These are phyloP conservation scores for Puccinellia tenuiflora DNA, from an alignment of 176 grass and related monocot species.

Conservation along the genomic window DNA sequence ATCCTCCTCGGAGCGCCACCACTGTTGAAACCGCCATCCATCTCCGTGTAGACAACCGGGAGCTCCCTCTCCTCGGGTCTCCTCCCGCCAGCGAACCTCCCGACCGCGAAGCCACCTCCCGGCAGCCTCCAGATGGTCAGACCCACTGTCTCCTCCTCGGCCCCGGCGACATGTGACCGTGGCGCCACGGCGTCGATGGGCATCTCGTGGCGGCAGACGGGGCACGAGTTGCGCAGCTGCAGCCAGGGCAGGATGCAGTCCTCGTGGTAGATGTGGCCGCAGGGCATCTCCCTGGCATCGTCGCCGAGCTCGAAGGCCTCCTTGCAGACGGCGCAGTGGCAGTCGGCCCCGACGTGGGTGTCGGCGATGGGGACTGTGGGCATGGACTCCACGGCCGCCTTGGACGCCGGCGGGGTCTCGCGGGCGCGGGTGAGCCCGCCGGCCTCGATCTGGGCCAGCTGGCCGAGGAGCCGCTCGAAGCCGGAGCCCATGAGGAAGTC, in stretches of 20 bases:
- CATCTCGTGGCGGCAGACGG: conserved; percentile 89
- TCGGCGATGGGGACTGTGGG: conserved; percentile 45
- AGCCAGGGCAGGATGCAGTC: conserved; percentile 97
- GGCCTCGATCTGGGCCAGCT: conserved; percentile 86
- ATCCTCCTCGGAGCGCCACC: conserved; percentile 63
- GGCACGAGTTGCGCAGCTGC: conserved; percentile 82
- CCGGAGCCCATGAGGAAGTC: conserved; percentile 97
- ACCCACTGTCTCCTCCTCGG: conserved; percentile 62
- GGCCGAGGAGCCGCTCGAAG: conserved; percentile 79
- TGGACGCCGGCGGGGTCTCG: conserved; percentile 76
- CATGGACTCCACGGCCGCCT: conserved; percentile 90
- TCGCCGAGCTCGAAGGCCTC: conserved; percentile 63
- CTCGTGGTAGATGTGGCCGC: conserved; percentile 86
- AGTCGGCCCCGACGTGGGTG: conserved; percentile 41
- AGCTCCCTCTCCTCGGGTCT: conserved; percentile 81
- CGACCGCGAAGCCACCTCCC: conserved; percentile 75
- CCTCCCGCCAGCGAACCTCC: conserved; percentile 66
- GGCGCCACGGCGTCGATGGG: conserved; percentile 37
- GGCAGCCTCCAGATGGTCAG: conserved; percentile 96
- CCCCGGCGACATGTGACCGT: background rate
- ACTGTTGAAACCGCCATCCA: conserved; percentile 80
- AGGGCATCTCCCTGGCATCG: conserved; percentile 87
- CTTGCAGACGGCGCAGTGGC: conserved; percentile 94
- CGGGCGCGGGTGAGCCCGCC: conserved; percentile 35
- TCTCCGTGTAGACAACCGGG: conserved; percentile 86